These are phyloP conservation scores for Nicotiana tabacum DNA, from an alignment of 257 asterid species.

Conservation along the genomic window DNA sequence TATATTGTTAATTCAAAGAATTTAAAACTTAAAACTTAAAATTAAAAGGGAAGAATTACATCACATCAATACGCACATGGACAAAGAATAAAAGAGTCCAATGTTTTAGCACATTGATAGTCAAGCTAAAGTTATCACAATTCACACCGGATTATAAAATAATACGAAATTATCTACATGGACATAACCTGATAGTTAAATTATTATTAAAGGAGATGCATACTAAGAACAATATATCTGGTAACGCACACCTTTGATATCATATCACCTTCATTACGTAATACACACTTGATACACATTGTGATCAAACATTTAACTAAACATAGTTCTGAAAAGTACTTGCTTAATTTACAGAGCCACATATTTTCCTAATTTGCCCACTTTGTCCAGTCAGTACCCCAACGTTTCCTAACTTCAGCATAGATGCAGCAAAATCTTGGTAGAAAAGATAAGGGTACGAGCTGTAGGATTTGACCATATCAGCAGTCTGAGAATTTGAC, in stretches of 20 bases:
- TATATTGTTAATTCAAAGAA: no score
- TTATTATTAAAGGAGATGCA: no score
- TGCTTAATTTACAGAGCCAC: conserved; percentile 39
- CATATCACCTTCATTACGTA: no score
- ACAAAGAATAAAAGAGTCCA: not conserved
- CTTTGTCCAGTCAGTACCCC: conserved; percentile 50
- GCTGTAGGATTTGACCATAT: conserved; percentile 50
- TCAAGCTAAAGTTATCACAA: not conserved
- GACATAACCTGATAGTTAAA: not conserved
- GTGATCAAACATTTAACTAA: not conserved
- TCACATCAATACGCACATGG: no score
- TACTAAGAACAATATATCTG: no score
- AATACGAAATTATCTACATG: not conserved
- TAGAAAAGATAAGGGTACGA: conserved; percentile 34
- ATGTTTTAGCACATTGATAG: not conserved
- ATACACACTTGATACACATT: not conserved
- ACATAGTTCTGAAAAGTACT: not conserved
- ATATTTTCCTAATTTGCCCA: conserved; percentile 59
- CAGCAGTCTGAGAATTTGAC: conserved; percentile 42
- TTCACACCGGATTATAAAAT: not conserved
- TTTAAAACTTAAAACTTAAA: no score
- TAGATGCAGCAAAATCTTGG: conserved; percentile 57
- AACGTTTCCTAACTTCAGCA: conserved; percentile 55
- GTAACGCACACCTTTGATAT: no score
- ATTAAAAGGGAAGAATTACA: no score